A percentile compares a stretch with the other conserved stretches of the same genome.
These are phyloP conservation scores for Diplodia mutila DNA, from an alignment of 2,329 filamentous ascomycete species.

Conservation along the genomic window DNA sequence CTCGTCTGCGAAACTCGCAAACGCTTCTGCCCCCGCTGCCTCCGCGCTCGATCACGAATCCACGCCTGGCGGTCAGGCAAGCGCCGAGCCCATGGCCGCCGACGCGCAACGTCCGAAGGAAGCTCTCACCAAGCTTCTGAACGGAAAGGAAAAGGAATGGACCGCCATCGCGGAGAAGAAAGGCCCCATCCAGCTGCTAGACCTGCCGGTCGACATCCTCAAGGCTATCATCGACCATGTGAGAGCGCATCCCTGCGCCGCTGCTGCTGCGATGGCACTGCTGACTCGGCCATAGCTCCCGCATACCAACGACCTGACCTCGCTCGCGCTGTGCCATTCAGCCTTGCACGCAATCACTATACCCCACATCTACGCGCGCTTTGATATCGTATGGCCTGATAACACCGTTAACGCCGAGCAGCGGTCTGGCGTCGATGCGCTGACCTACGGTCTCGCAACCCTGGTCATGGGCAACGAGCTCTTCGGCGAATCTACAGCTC, in stretches of 20 bases:
- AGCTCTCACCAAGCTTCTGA: constrained; percentile 50
- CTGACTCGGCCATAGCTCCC: constrained; percentile 62
- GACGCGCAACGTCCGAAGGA: constrained; percentile 32
- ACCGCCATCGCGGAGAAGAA: constrained; percentile 48
- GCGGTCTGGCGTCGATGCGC: constrained; percentile 75
- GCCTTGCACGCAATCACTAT: constrained; percentile 75
- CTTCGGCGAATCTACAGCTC: constrained; percentile 56
- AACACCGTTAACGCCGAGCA: constrained; percentile 66
- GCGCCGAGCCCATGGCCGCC: constrained; percentile 18
- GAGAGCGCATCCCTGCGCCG: constrained; percentile 14
- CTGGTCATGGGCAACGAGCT: constrained; percentile 73
- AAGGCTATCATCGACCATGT: constrained; percentile 80
- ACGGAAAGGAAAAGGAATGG: constrained; percentile 51
- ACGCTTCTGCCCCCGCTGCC: not conserved
- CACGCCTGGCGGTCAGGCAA: constrained; percentile 3
- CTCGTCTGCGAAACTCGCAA: constrained; percentile 8
- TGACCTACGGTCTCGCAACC: constrained; percentile 81
- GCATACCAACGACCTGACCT: constrained; percentile 79
- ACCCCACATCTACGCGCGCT: constrained; percentile 80
- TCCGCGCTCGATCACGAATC: constrained; percentile 9
- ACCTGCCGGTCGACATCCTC: constrained; percentile 77
- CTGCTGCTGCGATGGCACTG: constrained; percentile 13
- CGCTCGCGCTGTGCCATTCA: constrained; percentile 77
- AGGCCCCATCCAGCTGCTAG: constrained; percentile 67
- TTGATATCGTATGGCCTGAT: constrained; percentile 89